Evolutionary conservation across 2,329 filamentous ascomycete genomes (phyloP).

Genomic region (Hypomyces perniciosus): DNA sequence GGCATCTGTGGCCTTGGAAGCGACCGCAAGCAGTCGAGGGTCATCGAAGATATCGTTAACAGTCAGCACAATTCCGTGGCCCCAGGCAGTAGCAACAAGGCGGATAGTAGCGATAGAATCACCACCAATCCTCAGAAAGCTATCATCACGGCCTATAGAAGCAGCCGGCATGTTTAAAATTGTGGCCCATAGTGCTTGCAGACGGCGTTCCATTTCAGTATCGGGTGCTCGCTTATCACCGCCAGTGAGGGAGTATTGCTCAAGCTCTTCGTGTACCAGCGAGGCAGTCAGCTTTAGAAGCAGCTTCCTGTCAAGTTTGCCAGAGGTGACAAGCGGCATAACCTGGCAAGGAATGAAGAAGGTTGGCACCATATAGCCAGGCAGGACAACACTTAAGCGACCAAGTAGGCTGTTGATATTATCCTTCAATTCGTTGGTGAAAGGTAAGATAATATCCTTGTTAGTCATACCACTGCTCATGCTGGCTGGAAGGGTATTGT

Average conservation of each 20-base stretch:
- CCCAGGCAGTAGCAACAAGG: constrained; percentile 1
- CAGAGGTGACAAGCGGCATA: constrained; percentile 10
- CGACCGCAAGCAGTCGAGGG: constrained; percentile 4
- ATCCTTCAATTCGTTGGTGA: not conserved
- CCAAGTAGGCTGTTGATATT: not conserved
- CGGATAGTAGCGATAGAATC: constrained; percentile 12
- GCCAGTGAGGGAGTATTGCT: constrained; percentile 1
- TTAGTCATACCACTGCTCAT: not conserved
- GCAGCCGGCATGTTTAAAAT: constrained; percentile 4
- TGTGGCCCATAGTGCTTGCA: constrained; percentile 8
- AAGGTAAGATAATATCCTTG: not conserved
- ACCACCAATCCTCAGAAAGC: constrained; percentile 13
- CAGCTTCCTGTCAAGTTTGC: constrained; percentile 9
- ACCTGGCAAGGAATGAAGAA: constrained; percentile 5
- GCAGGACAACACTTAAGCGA: not conserved
- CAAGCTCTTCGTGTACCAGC: not conserved
- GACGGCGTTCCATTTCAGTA: constrained; percentile 3
- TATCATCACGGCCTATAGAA: constrained; percentile 12
- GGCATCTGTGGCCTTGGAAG: not conserved
- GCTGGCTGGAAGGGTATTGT: constrained; percentile 4
- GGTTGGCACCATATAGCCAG: constrained; percentile 9
- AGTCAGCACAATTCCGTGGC: constrained; percentile 1
- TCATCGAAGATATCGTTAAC: constrained; percentile 8
- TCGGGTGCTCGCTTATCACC: constrained; percentile 4
- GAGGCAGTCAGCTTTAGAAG: constrained; percentile 1